phyloP scores from a whole-genome alignment of 805 yeast genomes.

The Cyberlindnera xishuangbannaensis region DNA sequence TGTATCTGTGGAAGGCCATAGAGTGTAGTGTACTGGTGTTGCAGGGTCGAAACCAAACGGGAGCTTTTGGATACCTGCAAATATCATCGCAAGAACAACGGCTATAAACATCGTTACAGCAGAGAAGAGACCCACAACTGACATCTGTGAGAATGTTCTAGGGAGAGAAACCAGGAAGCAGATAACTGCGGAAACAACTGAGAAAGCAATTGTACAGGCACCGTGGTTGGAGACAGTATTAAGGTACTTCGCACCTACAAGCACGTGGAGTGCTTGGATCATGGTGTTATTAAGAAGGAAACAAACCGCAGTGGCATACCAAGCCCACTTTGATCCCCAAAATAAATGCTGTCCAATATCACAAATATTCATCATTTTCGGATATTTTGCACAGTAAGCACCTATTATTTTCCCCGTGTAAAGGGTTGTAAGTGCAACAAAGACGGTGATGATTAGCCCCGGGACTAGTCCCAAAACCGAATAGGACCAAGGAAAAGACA shows the following conservation, averaged over 20 bases:
- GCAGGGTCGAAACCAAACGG: conserved; percentile 36
- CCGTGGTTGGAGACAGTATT: conserved; percentile 47
- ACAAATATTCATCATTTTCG: conserved; percentile 46
- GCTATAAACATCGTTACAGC: conserved; percentile 56
- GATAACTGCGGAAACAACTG: conserved; percentile 42
- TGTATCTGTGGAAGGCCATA: conserved; percentile 50
- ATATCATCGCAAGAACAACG: conserved; percentile 44
- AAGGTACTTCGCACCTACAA: conserved; percentile 54
- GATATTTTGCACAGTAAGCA: conserved; percentile 49
- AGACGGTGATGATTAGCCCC: conserved; percentile 48
- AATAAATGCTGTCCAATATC: conserved; percentile 55
- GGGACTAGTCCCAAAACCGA: conserved; percentile 55
- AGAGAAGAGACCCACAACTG: conserved; percentile 44
- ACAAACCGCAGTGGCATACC: conserved; percentile 52
- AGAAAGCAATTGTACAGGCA: conserved; percentile 47
- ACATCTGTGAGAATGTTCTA: conserved; percentile 48
- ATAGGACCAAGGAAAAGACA: conserved; percentile 65
- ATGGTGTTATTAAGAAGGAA: conserved; percentile 50
- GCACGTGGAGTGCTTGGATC: conserved; percentile 53
- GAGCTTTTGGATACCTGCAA: conserved; percentile 47
- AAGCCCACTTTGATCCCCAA: conserved; percentile 44
- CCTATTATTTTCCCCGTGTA: conserved; percentile 52
- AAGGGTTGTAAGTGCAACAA: conserved; percentile 43
- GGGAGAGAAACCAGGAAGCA: conserved; percentile 51
- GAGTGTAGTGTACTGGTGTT: conserved; percentile 36